These are phyloP conservation scores for Chaetomiaceae sp. DNA, from an alignment of 2,329 filamentous ascomycete species.

Conservation along the genomic window DNA sequence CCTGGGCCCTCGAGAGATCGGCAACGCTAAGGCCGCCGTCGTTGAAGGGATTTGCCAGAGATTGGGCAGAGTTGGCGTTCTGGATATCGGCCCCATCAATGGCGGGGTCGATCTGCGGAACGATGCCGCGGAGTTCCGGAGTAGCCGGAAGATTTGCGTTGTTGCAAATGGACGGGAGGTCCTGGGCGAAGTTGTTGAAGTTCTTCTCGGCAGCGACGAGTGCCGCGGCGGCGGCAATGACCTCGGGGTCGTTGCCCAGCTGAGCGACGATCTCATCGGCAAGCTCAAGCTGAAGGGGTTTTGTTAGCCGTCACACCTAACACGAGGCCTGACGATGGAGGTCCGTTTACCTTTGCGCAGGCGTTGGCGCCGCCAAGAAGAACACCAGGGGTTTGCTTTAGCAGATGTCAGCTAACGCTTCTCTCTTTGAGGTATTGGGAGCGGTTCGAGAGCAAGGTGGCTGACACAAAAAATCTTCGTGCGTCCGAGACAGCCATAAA, in stretches of 20 bases:
- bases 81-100: constrained; percentile 53
- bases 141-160: constrained; percentile 60
- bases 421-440: too few species aligned
- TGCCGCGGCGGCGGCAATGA: constrained; percentile 57
- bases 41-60: constrained; percentile 50
- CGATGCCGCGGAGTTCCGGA: constrained; percentile 58
- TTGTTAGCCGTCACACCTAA: constrained; percentile 22
- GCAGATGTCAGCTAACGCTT: too few species aligned
- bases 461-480: too few species aligned
- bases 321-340: not conserved
- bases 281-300: constrained; percentile 46
- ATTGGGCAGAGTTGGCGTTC: constrained; percentile 56
- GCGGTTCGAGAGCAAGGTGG: too few species aligned
- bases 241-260: constrained; percentile 56
- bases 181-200: constrained; percentile 63
- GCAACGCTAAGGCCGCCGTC: constrained; percentile 62
- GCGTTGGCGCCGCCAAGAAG: constrained; percentile 62
- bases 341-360: constrained; percentile 53
- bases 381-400: constrained; percentile 55
- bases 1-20: constrained; percentile 56
- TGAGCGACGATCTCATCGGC: constrained; percentile 60
- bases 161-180: constrained; percentile 58
- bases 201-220: constrained; percentile 67
- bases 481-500: too few species aligned
- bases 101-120: constrained; percentile 63